Base-by-base conservation (phyloP, 257 asterid species). In the Primulina tabacum region DNA sequence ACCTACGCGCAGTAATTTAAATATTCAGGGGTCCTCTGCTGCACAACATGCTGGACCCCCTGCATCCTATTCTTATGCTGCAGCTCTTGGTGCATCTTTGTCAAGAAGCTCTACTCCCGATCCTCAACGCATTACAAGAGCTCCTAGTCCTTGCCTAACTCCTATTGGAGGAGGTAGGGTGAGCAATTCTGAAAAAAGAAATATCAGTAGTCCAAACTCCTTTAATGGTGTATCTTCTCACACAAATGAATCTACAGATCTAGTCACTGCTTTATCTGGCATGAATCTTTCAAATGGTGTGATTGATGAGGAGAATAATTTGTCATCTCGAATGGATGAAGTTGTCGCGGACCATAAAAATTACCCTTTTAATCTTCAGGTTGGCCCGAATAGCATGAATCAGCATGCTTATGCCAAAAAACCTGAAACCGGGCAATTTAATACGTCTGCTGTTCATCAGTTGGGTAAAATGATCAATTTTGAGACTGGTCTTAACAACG, bases 21-120 rank as follows among this genome's bases (percentile, higher is more conserved):
- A 77, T 52, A 72, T 53, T 75, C 82, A 70, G 58, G 87, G 79
- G 26, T 64, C 79, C 12, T 67, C 90, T 62, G 59, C 75, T 12
- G 65, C 80, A 69, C 88, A 80, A 72, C 77, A 65, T 38, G 40
- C 65, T 62, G 80, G 73, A 28, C 73, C 77, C 52, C 77, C 82
- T 9, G 81, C 73, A 37, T 75, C 89, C 68, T 82, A 75, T 60
- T 71, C 82, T 78, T 84, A 84, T 67, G 87, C 87, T 66, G 81
- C 84, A 52, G 81, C 83, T 61, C 53, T 80, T 79, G 91, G 89
- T 57, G 82, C 86, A 50, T 82, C 97, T 10, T 40, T 84, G 67
- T 83, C 94, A 52, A 77, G 92, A 79, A 87, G 79, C 68, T 70
- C 82, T 52, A 79, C 94, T 66, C 85, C 92, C 59, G 96, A 83